Evolutionary conservation across 2,329 filamentous ascomycete species (phyloP).

Genomic region (Colletotrichum spinosum): DNA sequence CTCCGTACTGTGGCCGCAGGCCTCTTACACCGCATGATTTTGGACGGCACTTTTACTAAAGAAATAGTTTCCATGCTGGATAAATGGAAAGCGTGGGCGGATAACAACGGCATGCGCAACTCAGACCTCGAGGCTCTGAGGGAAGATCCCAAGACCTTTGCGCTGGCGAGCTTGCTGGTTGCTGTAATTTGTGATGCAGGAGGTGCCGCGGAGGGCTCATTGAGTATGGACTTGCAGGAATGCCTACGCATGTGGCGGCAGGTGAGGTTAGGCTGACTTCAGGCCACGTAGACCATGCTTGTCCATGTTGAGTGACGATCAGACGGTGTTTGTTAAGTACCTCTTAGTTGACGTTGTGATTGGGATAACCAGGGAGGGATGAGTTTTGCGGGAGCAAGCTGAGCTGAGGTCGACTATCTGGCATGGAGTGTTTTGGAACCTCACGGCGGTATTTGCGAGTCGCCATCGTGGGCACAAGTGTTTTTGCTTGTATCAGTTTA

Average conservation of each 20-base stretch:
- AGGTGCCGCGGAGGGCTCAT: conserved; percentile 57
- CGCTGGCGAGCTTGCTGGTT: conserved; percentile 60
- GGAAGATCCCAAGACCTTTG: conserved; percentile 55
- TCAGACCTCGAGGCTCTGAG: conserved; percentile 53
- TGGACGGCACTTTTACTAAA: conserved; percentile 57
- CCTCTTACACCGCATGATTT: conserved; percentile 64
- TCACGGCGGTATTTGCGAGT: no score
- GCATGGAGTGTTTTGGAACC: no score
- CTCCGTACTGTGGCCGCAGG: conserved; percentile 57
- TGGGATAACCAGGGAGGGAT: not conserved
- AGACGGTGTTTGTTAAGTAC: not conserved
- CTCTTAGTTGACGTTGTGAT: not conserved
- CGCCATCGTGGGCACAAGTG: no score
- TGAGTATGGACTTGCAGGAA: conserved; percentile 66
- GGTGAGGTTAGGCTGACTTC: conserved; percentile 59
- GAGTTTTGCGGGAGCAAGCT: not conserved
- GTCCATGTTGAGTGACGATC: no score
- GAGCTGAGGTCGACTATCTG: no score
- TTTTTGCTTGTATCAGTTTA: no score
- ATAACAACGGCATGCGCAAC: conserved; percentile 65
- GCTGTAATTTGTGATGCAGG: conserved; percentile 60
- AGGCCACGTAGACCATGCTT: not conserved
- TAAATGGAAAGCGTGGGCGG: conserved; percentile 65
- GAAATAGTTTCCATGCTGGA: conserved; percentile 55
- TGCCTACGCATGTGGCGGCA: conserved; percentile 65